These are phyloP conservation scores for Paraphaeosphaeria minitans DNA, from an alignment of 2,329 filamentous ascomycete genomes.

Conservation along the genomic window DNA sequence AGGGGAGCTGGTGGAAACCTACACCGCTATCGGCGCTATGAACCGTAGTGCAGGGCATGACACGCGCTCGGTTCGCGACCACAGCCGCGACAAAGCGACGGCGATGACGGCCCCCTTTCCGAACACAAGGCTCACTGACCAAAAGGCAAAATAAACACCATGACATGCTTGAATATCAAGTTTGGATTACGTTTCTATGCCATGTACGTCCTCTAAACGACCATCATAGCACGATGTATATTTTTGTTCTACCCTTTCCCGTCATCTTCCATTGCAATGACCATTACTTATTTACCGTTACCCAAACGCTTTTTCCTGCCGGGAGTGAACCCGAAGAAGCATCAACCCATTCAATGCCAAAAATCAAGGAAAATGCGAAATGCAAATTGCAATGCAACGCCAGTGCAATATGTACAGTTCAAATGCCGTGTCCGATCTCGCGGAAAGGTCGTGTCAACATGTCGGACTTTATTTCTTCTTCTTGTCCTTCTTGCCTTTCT, in stretches of 20 bases:
- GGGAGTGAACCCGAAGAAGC: not conserved
- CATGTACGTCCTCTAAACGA: not conserved
- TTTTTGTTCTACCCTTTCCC: not conserved
- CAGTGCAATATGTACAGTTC: constrained; percentile 5
- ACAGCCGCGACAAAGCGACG: not conserved
- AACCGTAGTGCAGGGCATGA: not conserved
- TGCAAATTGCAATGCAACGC: constrained; percentile 9
- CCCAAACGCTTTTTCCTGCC: not conserved
- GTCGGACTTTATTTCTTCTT: constrained; percentile 28
- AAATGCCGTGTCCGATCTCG: not conserved
- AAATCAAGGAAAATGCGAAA: not conserved
- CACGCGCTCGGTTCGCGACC: constrained; percentile 3
- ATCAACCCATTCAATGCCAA: not conserved
- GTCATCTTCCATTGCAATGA: not conserved
- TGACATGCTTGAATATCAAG: not conserved
- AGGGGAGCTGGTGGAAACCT: not conserved
- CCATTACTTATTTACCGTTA: constrained; percentile 2
- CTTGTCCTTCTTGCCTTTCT: constrained; percentile 33
- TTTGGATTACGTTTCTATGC: too few relatives aligned
- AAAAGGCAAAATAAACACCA: not conserved
- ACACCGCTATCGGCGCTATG: constrained; percentile 8
- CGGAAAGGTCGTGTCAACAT: not conserved
- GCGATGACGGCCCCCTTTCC: not conserved
- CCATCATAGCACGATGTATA: not conserved
- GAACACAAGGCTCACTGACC: not conserved